Conservation (phyloP, 2,329 filamentous ascomycete genomes). For the Colletotrichum australisinense region DNA sequence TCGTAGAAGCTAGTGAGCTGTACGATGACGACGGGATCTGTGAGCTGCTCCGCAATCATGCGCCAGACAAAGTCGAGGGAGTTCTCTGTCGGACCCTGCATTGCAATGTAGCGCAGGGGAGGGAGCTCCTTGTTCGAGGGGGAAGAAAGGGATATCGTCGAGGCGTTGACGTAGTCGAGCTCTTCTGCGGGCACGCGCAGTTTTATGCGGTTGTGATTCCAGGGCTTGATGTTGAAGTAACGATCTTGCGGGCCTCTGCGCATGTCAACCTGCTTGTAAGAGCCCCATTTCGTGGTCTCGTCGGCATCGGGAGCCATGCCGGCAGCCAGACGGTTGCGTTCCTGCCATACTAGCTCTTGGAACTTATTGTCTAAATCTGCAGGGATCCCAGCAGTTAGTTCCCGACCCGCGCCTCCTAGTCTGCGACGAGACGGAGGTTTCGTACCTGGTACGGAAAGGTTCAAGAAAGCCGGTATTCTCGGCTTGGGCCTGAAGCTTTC, state of each 20-base stretch:
- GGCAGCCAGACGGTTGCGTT: constrained; percentile 59
- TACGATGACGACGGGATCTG: constrained; percentile 82
- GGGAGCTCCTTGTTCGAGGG: constrained; percentile 50
- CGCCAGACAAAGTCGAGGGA: constrained; percentile 90
- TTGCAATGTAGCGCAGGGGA: constrained; percentile 82
- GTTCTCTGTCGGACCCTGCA: constrained; percentile 86
- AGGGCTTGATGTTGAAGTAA: constrained; percentile 91
- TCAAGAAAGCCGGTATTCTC: constrained; percentile 53
- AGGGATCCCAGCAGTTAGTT: constrained; percentile 20
- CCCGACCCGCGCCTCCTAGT: constrained; percentile 16
- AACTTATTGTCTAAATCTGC: constrained; percentile 52
- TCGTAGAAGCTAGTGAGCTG: constrained; percentile 96
- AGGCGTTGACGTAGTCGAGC: constrained; percentile 87
- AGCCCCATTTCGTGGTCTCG: constrained; percentile 46
- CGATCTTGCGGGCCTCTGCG: constrained; percentile 71
- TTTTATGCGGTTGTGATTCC: constrained; percentile 85
- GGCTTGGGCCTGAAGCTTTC: constrained; percentile 31
- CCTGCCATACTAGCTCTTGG: constrained; percentile 64
- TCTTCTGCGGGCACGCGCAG: constrained; percentile 80
- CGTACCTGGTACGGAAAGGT: constrained; percentile 50
- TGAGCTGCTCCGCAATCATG: constrained; percentile 87
- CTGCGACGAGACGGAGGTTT: constrained; percentile 11
- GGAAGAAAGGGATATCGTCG: constrained; percentile 70
- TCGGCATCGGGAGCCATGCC: constrained; percentile 49
- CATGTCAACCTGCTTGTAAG: constrained; percentile 48